Evolutionary conservation across 2,329 filamentous ascomycete genomes (phyloP).

Genomic region (Aspergillus tubingensis): DNA sequence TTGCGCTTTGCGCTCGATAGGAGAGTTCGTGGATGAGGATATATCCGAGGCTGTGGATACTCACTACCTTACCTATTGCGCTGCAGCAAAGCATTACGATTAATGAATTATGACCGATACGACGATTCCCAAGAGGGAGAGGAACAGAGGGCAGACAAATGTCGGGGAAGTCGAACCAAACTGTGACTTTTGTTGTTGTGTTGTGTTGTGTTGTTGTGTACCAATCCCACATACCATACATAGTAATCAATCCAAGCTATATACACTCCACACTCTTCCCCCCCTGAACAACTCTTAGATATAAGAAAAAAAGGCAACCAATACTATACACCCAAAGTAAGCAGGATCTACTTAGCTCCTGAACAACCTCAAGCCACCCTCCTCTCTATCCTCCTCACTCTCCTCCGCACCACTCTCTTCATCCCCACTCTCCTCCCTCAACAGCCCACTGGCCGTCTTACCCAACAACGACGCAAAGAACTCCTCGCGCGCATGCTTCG

Average conservation of each 20-base stretch:
- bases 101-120: neutral
- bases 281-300: too few relatives aligned
- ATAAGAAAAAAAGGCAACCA: too few relatives aligned
- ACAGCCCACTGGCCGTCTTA: conserved; percentile 59
- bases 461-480: conserved; percentile 77
- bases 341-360: conserved; percentile 15
- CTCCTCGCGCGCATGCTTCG: conserved; percentile 72
- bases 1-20: too few relatives aligned
- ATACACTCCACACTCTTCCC: neutral
- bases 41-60: too few relatives aligned
- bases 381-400: conserved; percentile 33
- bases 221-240: conserved; percentile 1
- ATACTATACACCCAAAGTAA: too few relatives aligned
- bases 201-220: neutral
- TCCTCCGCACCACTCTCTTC: conserved; percentile 47
- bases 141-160: neutral
- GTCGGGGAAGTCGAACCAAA: neutral
- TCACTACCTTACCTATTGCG: too few relatives aligned
- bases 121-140: neutral
- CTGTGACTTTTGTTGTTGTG: neutral
- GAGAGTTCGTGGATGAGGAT: too few relatives aligned
- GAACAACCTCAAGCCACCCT: conserved; percentile 38
- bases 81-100: neutral
- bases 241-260: conserved; percentile 3
- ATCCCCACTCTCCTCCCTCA: conserved; percentile 59